phyloP scores from a whole-genome alignment of 495 filamentous ascomycete genomes.

The Friedmanniomyces simplex region DNA sequence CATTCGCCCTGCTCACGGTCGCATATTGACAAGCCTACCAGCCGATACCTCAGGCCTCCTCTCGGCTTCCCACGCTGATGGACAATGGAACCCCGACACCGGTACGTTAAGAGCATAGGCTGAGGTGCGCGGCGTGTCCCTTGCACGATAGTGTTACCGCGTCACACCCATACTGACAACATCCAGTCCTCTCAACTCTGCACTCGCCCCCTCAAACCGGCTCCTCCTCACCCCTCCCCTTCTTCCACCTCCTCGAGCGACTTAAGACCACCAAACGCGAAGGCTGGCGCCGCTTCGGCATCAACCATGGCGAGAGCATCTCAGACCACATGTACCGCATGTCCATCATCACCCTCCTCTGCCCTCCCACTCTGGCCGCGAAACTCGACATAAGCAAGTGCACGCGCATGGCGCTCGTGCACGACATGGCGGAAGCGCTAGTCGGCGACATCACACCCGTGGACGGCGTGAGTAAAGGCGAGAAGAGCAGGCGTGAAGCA shows the following conservation, averaged over 20 bases:
- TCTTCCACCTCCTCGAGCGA: constrained; percentile 85
- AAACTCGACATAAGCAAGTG: constrained; percentile 69
- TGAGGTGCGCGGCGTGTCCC: not conserved
- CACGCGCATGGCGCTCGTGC: constrained; percentile 85
- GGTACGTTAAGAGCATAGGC: constrained; percentile 21
- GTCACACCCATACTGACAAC: not conserved
- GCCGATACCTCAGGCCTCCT: constrained; percentile 19
- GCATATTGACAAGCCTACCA: not conserved
- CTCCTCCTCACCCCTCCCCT: constrained; percentile 67
- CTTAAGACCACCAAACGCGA: constrained; percentile 93
- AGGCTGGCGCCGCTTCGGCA: constrained; percentile 84
- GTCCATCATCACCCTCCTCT: constrained; percentile 90
- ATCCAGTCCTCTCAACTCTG: constrained; percentile 36
- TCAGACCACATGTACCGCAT: constrained; percentile 99
- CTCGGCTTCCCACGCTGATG: constrained; percentile 11
- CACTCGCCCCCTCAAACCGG: constrained; percentile 44
- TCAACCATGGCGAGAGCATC: constrained; percentile 69
- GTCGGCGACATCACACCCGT: constrained; percentile 95
- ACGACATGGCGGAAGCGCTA: constrained; percentile 93
- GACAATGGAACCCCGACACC: constrained; percentile 28
- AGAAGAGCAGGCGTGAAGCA: constrained; percentile 79
- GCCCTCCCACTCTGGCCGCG: constrained; percentile 61
- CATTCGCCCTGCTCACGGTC: not conserved
- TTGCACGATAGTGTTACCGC: not conserved
- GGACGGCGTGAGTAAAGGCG: constrained; percentile 56